These are phyloP conservation scores for Gossypium armourianum DNA, from an alignment of 441 rosid species.

Conservation along the genomic window DNA sequence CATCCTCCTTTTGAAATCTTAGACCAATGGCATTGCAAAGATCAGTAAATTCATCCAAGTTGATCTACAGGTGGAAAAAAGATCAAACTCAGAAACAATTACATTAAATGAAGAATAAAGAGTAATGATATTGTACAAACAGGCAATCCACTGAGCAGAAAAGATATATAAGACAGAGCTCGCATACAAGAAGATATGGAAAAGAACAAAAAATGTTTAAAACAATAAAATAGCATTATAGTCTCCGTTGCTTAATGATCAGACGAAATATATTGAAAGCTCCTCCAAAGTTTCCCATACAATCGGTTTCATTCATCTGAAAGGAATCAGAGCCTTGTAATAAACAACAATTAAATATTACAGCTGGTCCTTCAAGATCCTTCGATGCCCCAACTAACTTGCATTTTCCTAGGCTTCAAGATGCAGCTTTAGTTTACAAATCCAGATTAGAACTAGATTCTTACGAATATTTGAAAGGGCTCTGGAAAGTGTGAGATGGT, in stretches of 20 bases:
- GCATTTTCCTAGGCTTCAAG: not conserved
- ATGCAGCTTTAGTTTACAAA: not conserved
- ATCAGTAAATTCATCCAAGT: slow-evolving; percentile 74
- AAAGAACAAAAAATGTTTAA: not conserved
- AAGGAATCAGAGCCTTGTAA: not conserved
- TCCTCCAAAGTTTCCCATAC: not conserved
- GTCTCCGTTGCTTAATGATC: not conserved
- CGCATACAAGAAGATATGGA: not conserved
- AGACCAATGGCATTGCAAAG: slow-evolving; percentile 92
- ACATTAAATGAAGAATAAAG: not conserved
- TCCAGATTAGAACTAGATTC: not conserved
- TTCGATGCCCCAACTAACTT: not conserved
- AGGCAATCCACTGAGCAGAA: not conserved
- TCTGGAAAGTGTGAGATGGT: not conserved
- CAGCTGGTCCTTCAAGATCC: not conserved
- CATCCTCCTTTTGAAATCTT: slow-evolving; percentile 81
- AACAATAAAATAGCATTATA: not conserved
- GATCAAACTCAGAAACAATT: slow-evolving; percentile 13
- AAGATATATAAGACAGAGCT: not conserved
- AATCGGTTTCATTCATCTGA: not conserved
- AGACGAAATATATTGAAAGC: not conserved
- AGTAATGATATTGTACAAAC: not conserved
- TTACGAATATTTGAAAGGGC: not conserved
- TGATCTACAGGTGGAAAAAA: slow-evolving; percentile 43
- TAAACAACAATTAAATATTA: not conserved